Evolutionary conservation across 2,329 filamentous ascomycete species (phyloP).

Genomic region (Penicillium palitans): DNA sequence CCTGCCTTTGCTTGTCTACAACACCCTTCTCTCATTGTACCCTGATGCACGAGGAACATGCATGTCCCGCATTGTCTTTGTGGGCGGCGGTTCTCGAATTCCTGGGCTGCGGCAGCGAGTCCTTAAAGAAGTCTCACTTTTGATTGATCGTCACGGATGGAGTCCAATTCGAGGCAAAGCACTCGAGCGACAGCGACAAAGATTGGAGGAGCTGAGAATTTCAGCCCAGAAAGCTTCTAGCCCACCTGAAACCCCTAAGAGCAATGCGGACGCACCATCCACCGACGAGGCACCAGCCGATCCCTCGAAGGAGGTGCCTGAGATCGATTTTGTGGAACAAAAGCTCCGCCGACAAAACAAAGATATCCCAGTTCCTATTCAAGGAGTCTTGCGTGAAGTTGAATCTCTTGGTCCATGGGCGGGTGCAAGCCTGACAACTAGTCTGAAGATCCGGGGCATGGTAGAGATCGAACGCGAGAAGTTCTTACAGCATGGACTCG

Average conservation of each 20-base stretch:
- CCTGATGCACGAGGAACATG: slow-evolving; percentile 80
- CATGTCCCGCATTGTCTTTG: slow-evolving; percentile 85
- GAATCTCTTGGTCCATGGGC: slow-evolving; percentile 65
- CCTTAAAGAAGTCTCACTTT: slow-evolving; percentile 68
- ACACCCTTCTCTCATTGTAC: slow-evolving; percentile 70
- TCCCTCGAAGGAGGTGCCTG: slow-evolving; percentile 32
- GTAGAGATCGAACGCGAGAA: slow-evolving; percentile 66
- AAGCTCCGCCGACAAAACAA: slow-evolving; percentile 43
- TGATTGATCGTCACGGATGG: slow-evolving; percentile 74
- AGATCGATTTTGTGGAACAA: slow-evolving; percentile 51
- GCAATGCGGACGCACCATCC: slow-evolving; percentile 11
- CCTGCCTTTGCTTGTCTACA: slow-evolving; percentile 73
- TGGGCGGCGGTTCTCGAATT: slow-evolving; percentile 75
- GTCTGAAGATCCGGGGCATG: slow-evolving; percentile 59
- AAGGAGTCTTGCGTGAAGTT: slow-evolving; percentile 52
- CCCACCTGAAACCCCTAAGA: neutral
- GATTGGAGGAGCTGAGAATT: slow-evolving; percentile 43
- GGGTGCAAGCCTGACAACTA: slow-evolving; percentile 62
- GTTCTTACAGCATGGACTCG: slow-evolving; percentile 55
- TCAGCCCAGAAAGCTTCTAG: slow-evolving; percentile 3
- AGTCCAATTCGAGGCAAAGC: slow-evolving; percentile 71
- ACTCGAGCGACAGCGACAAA: slow-evolving; percentile 51
- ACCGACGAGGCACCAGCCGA: slow-evolving; percentile 12
- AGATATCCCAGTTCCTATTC: slow-evolving; percentile 34
- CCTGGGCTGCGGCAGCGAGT: slow-evolving; percentile 77